These are phyloP conservation scores for Penicillium chermesinum DNA, from an alignment of 495 filamentous ascomycete genomes.

Conservation along the genomic window DNA sequence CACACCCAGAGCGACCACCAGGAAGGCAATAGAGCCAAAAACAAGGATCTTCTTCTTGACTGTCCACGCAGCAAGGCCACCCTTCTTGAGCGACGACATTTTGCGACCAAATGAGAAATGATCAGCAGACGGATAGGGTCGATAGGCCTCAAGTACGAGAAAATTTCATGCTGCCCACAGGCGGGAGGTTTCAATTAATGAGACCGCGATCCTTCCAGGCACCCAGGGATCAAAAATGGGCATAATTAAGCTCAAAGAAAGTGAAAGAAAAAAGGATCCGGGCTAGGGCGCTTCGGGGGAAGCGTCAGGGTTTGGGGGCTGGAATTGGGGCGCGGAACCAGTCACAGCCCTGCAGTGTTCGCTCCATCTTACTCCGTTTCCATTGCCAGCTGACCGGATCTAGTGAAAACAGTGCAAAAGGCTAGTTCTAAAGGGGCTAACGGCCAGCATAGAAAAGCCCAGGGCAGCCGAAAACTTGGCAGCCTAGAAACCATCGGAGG, in stretches of 20 bases:
- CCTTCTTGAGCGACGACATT: background rate
- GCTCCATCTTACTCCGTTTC: too few relatives aligned
- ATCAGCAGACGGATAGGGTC: background rate
- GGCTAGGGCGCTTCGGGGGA: background rate
- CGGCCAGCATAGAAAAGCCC: too few relatives aligned
- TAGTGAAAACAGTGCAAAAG: too few relatives aligned
- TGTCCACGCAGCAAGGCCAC: constrained; percentile 33
- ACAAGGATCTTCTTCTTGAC: constrained; percentile 37
- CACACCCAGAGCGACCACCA: constrained; percentile 46
- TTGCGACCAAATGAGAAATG: background rate
- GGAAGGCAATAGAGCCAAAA: constrained; percentile 18
- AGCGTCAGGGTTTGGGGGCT: background rate
- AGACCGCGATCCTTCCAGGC: background rate
- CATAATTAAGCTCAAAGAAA: constrained; percentile 2
- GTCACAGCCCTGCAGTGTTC: too few relatives aligned
- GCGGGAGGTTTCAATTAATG: background rate
- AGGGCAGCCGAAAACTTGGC: background rate
- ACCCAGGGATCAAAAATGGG: background rate
- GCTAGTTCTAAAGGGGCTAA: too few relatives aligned
- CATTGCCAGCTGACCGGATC: too few relatives aligned
- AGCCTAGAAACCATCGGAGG: background rate
- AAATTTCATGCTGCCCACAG: background rate
- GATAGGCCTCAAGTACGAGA: background rate
- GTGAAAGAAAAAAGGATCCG: background rate
- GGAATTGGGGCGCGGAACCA: background rate